Base-by-base conservation (phyloP, 768 basidiomycete genomes). In the Mycena latifolia region DNA sequence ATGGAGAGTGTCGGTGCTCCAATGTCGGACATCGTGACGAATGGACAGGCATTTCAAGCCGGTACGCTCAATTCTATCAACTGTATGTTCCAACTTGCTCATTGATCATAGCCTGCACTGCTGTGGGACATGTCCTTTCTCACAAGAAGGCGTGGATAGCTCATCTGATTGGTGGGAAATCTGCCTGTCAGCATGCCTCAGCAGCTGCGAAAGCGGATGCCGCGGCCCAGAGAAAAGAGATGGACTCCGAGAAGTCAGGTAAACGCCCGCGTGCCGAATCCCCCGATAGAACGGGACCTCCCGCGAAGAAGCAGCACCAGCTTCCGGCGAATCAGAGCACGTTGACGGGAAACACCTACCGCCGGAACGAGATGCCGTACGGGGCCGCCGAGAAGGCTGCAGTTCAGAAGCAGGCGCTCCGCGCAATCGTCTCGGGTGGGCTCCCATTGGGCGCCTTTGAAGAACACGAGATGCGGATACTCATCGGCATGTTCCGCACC, bases 401-500 rank as follows among this genome's bases (percentile, higher is more conserved):
- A n/a, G n/a, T n/a, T 37, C 43, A 66, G 43, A 10, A 0, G n/a
- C 65, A 66, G 47, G 58, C 58, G 1, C 15, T 61, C n/a, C 50
- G 57, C 29, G 59, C 65, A 2, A 41, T 55, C 20, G 52, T 60
- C 4, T 66, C 65, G 0, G 29, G 52, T 2, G 46, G 53, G 2
- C 15, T 45, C 12, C 41, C 65, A 22, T 47, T 60, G 1, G 25
- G 25, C 3, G 9, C 45, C 1, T 60, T 60, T 9, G 59, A 61
- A 20, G 59, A 66, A 6, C 58, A 52, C 2, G 65, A 66, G 39
- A 50, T 66, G 52, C 28, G 37, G 12, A 47, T 46, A 15, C 53
- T 66, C 0, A 61, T 66, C 41, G 41, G 65, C 24, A 60, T 61
- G 50, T 12, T 55, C 8, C 56, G 65, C 1, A 55, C 51, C 24